These are phyloP conservation scores for Entrophospora sp. DNA, from an alignment of 192 early-diverging fungal species.

Conservation along the genomic window DNA sequence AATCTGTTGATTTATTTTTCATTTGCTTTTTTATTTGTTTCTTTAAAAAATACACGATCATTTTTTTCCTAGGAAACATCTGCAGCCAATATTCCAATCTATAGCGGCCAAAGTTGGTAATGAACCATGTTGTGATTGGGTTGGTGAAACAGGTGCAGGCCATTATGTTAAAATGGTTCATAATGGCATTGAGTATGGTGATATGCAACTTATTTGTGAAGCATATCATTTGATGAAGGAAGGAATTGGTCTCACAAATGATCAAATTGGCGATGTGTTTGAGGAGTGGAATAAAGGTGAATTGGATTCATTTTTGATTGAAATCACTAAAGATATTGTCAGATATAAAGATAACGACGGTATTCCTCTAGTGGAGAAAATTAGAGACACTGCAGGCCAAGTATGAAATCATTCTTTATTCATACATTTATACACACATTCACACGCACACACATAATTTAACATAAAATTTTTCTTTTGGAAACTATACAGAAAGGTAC, in stretches of 20 bases:
- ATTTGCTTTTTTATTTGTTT: not conserved
- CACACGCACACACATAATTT: not conserved
- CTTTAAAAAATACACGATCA: not conserved
- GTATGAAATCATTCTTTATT: conserved; percentile 20
- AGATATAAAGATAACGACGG: conserved; percentile 89
- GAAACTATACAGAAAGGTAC: conserved; percentile 72
- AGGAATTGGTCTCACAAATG: conserved; percentile 67
- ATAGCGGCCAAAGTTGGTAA: conserved; percentile 80
- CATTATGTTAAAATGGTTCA: conserved; percentile 99
- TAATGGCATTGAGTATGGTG: conserved; percentile 99
- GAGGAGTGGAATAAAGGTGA: conserved; percentile 96
- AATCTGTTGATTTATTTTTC: no score
- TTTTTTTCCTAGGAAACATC: conserved; percentile 48
- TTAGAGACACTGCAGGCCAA: conserved; percentile 93
- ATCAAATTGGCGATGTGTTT: conserved; percentile 86
- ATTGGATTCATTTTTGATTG: conserved; percentile 93
- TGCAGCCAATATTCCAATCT: conserved; percentile 96
- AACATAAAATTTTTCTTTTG: not conserved
- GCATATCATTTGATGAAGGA: conserved; percentile 90
- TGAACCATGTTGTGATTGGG: conserved; percentile 98
- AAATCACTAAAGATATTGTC: conserved; percentile 92
- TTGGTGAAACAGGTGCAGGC: conserved; percentile 92
- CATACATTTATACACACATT: not conserved
- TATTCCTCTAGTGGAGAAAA: conserved; percentile 81
- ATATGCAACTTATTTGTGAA: conserved; percentile 99